Conservation (phyloP, 164 flowering plant genomes). For the Macadamia integrifolia region DNA sequence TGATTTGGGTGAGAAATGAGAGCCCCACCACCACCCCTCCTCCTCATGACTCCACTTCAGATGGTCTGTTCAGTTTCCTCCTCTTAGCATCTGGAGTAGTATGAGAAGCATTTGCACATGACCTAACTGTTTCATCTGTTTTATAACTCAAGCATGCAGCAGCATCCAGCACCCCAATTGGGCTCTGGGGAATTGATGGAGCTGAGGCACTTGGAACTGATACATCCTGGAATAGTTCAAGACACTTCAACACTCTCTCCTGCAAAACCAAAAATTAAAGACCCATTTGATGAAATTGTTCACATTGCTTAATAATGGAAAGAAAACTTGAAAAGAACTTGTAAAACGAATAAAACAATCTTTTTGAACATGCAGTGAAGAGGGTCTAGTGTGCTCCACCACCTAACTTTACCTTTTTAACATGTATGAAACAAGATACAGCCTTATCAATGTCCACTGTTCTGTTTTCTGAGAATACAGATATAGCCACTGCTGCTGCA, state of each 20-base stretch:
- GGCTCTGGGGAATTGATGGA: slow-evolving; percentile 62
- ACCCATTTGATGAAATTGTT: neutral
- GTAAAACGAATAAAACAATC: slow-evolving; percentile 4
- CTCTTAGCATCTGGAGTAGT: slow-evolving; percentile 44
- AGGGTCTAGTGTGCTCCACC: slow-evolving; percentile 1
- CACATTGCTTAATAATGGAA: neutral
- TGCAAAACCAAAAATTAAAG: slow-evolving; percentile 26
- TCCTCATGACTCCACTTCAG: slow-evolving; percentile 28
- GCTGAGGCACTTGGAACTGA: slow-evolving; percentile 18
- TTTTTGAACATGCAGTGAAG: slow-evolving; percentile 2
- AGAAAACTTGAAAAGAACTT: neutral
- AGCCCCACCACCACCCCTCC: slow-evolving; percentile 4
- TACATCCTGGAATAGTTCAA: slow-evolving; percentile 46
- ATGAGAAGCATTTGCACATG: slow-evolving; percentile 53
- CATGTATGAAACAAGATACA: slow-evolving; percentile 31
- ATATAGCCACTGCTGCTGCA: slow-evolving; percentile 73
- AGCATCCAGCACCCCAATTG: slow-evolving; percentile 87
- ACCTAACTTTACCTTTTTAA: slow-evolving; percentile 42
- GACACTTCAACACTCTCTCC: slow-evolving; percentile 70
- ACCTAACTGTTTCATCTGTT: slow-evolving; percentile 63
- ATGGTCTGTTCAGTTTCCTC: slow-evolving; percentile 46
- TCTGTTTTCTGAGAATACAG: slow-evolving; percentile 37
- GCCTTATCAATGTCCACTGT: slow-evolving; percentile 40
- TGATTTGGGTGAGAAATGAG: slow-evolving; percentile 17
- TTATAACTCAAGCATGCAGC: slow-evolving; percentile 79